phyloP scores from a whole-genome alignment of 2,329 filamentous ascomycete species.

The Apiospora kogelbergensis region DNA sequence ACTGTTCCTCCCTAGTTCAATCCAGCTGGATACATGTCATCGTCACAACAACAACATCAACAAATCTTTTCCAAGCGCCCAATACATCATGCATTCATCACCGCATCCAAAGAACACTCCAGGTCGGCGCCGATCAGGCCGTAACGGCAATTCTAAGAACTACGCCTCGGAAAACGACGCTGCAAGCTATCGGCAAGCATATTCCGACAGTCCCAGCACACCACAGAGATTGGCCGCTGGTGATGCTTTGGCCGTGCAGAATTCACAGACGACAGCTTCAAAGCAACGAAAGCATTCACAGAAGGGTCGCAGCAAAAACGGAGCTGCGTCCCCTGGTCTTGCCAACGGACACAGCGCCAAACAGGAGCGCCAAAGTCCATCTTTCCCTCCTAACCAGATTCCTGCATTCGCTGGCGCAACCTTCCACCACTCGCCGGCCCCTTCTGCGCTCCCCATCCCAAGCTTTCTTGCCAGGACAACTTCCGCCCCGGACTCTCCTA shows the following conservation, averaged over 20 bases:
- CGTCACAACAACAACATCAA: conserved; percentile 17
- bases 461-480: conserved; percentile 60
- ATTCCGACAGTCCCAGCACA: conserved; percentile 36
- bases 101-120: conserved; percentile 35
- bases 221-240: conserved; percentile 44
- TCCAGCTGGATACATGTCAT: conserved; percentile 4
- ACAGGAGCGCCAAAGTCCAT: conserved; percentile 44
- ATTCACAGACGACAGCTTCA: conserved; percentile 29
- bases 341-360: conserved; percentile 20
- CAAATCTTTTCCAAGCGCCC: conserved; percentile 22
- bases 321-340: conserved; percentile 41
- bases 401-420: conserved; percentile 86
- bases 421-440: conserved; percentile 91
- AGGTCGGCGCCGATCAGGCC: conserved; percentile 40
- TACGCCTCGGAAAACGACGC: conserved; percentile 61
- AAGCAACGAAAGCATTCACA: conserved; percentile 29
- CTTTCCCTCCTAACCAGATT: conserved; percentile 44
- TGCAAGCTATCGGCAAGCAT: conserved; percentile 34
- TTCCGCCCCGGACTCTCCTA: conserved; percentile 65
- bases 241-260: conserved; percentile 34
- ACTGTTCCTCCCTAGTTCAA: neutral
- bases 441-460: conserved; percentile 85
- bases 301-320: conserved; percentile 31
- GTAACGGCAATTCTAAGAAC: conserved; percentile 44
- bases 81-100: conserved; percentile 35